Conservation (phyloP, 2,329 filamentous ascomycete genomes). For the Penicillium occitanis region DNA sequence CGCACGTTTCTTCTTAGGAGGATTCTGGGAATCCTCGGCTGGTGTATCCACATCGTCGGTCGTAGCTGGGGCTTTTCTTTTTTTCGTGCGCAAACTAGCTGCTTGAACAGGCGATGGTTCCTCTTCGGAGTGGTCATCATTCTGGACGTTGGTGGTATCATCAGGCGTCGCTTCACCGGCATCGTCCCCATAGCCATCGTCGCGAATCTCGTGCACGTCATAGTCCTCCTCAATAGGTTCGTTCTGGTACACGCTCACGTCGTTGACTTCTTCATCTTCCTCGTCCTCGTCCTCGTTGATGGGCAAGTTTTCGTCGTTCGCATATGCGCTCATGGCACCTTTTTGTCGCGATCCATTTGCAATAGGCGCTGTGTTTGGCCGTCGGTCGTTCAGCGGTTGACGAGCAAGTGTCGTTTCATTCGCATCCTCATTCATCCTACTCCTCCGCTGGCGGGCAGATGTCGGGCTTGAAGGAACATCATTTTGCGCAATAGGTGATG, state of each 20-base stretch:
- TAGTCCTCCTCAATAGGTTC: slow-evolving; percentile 10
- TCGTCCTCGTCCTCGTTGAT: slow-evolving; percentile 34
- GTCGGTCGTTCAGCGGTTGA: slow-evolving; percentile 39
- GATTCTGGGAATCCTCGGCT: slow-evolving; percentile 19
- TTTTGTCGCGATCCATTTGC: slow-evolving; percentile 30
- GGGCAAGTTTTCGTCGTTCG: slow-evolving; percentile 35
- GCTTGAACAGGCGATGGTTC: slow-evolving; percentile 19
- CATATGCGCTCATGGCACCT: slow-evolving; percentile 30
- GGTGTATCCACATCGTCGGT: slow-evolving; percentile 20
- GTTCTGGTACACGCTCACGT: slow-evolving; percentile 18
- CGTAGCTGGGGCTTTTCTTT: not conserved
- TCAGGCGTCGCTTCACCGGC: slow-evolving; percentile 24
- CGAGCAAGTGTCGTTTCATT: slow-evolving; percentile 28
- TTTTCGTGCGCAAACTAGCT: slow-evolving; percentile 13
- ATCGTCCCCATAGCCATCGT: slow-evolving; percentile 26
- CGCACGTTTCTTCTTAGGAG: slow-evolving; percentile 32
- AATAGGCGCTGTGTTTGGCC: slow-evolving; percentile 34
- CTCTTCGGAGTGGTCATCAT: slow-evolving; percentile 25
- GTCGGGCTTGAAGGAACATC: slow-evolving; percentile 43
- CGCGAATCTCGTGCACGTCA: slow-evolving; percentile 14
- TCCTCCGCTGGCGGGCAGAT: slow-evolving; percentile 31
- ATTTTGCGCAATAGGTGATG: slow-evolving; percentile 41
- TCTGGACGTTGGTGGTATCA: slow-evolving; percentile 18
- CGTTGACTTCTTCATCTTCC: slow-evolving; percentile 26
- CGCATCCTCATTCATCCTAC: slow-evolving; percentile 21